These are phyloP conservation scores for Pulveroboletus sp. DNA, from an alignment of 768 basidiomycete genomes.

Conservation along the genomic window DNA sequence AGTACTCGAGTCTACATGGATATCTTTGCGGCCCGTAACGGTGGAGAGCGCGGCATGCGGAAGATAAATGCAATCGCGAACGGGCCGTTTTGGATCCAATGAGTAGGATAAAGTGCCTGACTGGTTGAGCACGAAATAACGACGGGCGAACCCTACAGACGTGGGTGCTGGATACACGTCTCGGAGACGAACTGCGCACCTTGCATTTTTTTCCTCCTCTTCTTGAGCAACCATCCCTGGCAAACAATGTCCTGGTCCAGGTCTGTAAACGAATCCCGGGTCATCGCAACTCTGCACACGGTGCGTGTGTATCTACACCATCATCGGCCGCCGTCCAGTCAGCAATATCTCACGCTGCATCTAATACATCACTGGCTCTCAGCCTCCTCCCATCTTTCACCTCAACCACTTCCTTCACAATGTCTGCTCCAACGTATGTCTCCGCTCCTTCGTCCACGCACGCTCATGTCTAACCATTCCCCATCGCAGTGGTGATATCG, in stretches of 20 bases:
- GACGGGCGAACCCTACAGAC: slow-evolving; percentile 72
- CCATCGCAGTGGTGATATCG: slow-evolving; percentile 82
- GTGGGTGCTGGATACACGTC: too few species aligned
- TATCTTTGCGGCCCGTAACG: slow-evolving; percentile 68
- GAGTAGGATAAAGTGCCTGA: slow-evolving; percentile 75
- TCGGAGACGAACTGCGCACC: slow-evolving; percentile 42
- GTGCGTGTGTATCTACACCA: slow-evolving; percentile 1
- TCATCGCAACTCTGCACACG: slow-evolving; percentile 1
- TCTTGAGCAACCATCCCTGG: slow-evolving; percentile 85
- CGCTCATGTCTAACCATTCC: slow-evolving; percentile 21
- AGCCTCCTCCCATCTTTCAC: slow-evolving; percentile 34
- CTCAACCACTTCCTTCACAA: slow-evolving; percentile 32
- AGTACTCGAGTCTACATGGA: slow-evolving; percentile 73
- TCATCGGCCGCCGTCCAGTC: background rate
- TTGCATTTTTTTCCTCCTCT: slow-evolving; percentile 86
- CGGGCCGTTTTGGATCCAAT: slow-evolving; percentile 65
- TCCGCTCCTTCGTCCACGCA: slow-evolving; percentile 4
- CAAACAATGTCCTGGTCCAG: slow-evolving; percentile 36
- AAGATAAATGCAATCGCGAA: slow-evolving; percentile 66
- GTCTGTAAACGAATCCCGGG: slow-evolving; percentile 3
- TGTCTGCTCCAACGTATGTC: slow-evolving; percentile 52
- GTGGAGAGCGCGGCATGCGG: slow-evolving; percentile 78
- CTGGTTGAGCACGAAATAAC: slow-evolving; percentile 70
- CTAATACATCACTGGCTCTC: slow-evolving; percentile 26
- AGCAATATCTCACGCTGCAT: slow-evolving; percentile 12